Conservation (phyloP, 495 filamentous ascomycete species). For the Penicillium desertorum region DNA sequence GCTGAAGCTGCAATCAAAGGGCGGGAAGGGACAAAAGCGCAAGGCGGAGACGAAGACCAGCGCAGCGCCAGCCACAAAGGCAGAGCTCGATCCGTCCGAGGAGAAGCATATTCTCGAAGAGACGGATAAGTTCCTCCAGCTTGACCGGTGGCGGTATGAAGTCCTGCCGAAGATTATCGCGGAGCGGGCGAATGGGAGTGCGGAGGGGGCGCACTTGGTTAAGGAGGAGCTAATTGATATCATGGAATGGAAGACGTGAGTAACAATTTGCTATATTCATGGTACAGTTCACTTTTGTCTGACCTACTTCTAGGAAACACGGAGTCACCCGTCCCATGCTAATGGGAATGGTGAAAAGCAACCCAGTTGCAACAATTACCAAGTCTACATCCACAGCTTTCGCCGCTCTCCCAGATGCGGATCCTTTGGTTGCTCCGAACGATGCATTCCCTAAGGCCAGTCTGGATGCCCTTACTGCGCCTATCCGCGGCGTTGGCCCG, state of each 20-base stretch:
- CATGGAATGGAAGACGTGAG: constrained; percentile 80
- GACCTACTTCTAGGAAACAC: constrained; percentile 48
- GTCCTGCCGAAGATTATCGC: constrained; percentile 23
- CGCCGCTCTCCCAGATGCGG: constrained; percentile 22
- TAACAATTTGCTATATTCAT: constrained; percentile 8
- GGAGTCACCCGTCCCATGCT: constrained; percentile 69
- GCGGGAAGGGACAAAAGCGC: constrained; percentile 18
- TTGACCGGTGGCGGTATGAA: constrained; percentile 42
- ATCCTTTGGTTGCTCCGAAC: constrained; percentile 6
- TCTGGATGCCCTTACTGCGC: constrained; percentile 46
- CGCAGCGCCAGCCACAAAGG: constrained; percentile 10
- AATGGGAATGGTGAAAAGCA: constrained; percentile 62
- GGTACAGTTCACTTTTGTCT: constrained; percentile 7
- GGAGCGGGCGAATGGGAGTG: constrained; percentile 6
- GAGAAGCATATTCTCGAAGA: constrained; percentile 21
- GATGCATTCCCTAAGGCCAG: constrained; percentile 45
- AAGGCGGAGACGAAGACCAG: constrained; percentile 9
- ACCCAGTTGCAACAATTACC: constrained; percentile 44
- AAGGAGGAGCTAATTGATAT: constrained; percentile 43
- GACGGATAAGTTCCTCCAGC: constrained; percentile 22
- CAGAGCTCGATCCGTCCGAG: constrained; percentile 14
- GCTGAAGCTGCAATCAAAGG: constrained; percentile 25
- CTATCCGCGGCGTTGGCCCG: constrained; percentile 65
- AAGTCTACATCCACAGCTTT: constrained; percentile 52
- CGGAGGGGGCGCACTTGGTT: constrained; percentile 18